Evolutionary conservation across 805 yeast species (phyloP).

Genomic region (Candida ovalis): DNA sequence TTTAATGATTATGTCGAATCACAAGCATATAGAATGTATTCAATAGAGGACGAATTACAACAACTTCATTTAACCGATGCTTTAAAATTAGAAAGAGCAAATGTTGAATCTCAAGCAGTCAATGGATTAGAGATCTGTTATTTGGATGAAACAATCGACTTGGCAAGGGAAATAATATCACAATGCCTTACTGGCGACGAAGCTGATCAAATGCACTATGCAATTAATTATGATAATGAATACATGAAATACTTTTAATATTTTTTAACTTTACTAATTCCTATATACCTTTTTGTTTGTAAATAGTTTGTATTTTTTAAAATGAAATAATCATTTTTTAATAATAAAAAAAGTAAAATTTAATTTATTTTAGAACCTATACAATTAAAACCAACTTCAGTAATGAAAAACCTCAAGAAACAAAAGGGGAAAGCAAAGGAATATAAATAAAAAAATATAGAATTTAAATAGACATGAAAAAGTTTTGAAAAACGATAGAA

Average conservation of each 20-base stretch:
- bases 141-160: constrained; percentile 58
- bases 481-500: neutral
- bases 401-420: neutral
- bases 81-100: constrained; percentile 28
- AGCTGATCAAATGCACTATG: constrained; percentile 67
- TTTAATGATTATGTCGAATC: constrained; percentile 23
- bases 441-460: neutral
- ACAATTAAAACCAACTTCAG: neutral
- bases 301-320: no score
- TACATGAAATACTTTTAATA: neutral
- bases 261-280: no score
- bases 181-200: constrained; percentile 70
- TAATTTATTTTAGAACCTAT: neutral
- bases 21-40: constrained; percentile 35
- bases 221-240: constrained; percentile 48
- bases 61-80: constrained; percentile 20
- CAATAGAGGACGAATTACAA: constrained; percentile 15
- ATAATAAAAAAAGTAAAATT: neutral
- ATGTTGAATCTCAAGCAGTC: constrained; percentile 31
- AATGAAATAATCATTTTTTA: constrained; percentile 13
- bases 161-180: constrained; percentile 68
- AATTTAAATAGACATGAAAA: neutral
- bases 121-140: constrained; percentile 64
- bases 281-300: neutral
- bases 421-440: neutral